Conservation (phyloP, 371 early-diverging fungal genomes). For the Neoconidiobolus thromboides region DNA sequence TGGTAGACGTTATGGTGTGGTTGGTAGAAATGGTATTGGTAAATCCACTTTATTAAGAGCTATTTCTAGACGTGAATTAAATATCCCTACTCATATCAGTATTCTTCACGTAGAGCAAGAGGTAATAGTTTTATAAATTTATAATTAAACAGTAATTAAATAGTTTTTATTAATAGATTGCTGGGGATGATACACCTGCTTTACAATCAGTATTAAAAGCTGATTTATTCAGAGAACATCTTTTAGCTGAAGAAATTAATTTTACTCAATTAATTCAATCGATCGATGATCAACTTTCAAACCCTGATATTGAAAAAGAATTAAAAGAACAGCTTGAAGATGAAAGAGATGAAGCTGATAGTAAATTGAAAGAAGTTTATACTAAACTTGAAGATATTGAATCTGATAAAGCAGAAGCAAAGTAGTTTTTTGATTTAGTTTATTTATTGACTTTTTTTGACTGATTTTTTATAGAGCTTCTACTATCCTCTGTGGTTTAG, state of each 20-base stretch:
- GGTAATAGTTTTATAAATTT: conserved; percentile 16
- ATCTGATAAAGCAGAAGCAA: conserved; percentile 86
- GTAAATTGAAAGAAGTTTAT: conserved; percentile 63
- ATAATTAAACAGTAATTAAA: background rate
- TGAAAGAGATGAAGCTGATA: conserved; percentile 37
- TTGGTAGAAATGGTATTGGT: conserved; percentile 96
- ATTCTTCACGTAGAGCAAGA: conserved; percentile 97
- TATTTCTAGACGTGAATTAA: conserved; percentile 76
- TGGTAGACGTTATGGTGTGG: conserved; percentile 90
- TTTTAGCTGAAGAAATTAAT: conserved; percentile 59
- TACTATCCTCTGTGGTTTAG: conserved; percentile 85
- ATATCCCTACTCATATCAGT: conserved; percentile 68
- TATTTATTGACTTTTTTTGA: background rate
- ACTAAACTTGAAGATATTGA: conserved; percentile 78
- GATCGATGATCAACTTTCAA: conserved; percentile 14
- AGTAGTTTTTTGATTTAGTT: conserved; percentile 17
- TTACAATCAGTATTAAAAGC: conserved; percentile 79
- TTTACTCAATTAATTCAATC: conserved; percentile 20
- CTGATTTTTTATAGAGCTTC: conserved; percentile 37
- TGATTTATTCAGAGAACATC: conserved; percentile 82
- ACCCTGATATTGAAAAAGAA: conserved; percentile 20
- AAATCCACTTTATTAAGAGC: conserved; percentile 94
- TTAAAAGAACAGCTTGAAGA: conserved; percentile 28
- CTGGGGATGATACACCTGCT: conserved; percentile 73
- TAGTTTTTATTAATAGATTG: conserved; percentile 29